A percentile compares a stretch with the other conserved stretches of the same genome.
phyloP scores from a whole-genome alignment of 305 asterid genomes.

The Petunia hybrid region DNA sequence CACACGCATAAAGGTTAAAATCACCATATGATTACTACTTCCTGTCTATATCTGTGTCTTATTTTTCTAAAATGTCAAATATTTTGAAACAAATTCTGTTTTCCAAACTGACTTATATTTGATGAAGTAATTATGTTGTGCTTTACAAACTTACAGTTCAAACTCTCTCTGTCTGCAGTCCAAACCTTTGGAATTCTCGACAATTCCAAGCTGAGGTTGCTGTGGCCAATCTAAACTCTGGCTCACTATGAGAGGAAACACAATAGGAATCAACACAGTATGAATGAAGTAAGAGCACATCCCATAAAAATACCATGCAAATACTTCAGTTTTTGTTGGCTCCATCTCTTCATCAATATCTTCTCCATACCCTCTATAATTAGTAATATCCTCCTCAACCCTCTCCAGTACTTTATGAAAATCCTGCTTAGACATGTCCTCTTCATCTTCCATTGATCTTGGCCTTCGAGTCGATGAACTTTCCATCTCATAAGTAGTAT shows the following conservation, averaged over 20 bases:
- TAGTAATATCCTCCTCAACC: conserved; percentile 36
- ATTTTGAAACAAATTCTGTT: background rate
- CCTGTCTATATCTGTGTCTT: too few species aligned
- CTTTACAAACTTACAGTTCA: too few species aligned
- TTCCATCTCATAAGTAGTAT: conserved; percentile 25
- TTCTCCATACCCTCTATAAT: conserved; percentile 42
- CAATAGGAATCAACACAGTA: conserved; percentile 70
- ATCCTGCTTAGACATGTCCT: conserved; percentile 51
- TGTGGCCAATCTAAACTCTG: conserved; percentile 63
- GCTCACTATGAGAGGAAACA: conserved; percentile 77
- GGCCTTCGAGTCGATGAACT: conserved; percentile 31
- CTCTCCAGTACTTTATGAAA: conserved; percentile 45
- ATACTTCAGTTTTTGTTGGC: conserved; percentile 67
- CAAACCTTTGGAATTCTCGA: too few species aligned
- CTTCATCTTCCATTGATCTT: conserved; percentile 40
- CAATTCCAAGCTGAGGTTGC: conserved; percentile 42
- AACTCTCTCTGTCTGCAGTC: too few species aligned
- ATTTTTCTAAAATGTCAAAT: background rate
- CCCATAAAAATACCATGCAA: conserved; percentile 75
- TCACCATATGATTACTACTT: too few species aligned
- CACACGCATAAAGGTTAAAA: too few species aligned
- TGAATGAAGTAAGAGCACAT: conserved; percentile 77
- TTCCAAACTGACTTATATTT: background rate
- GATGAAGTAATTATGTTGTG: background rate
- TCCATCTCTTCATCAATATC: conserved; percentile 47